Evolutionary conservation across 345 rosid species (phyloP).

Genomic region (Anastatica hierochuntica): DNA sequence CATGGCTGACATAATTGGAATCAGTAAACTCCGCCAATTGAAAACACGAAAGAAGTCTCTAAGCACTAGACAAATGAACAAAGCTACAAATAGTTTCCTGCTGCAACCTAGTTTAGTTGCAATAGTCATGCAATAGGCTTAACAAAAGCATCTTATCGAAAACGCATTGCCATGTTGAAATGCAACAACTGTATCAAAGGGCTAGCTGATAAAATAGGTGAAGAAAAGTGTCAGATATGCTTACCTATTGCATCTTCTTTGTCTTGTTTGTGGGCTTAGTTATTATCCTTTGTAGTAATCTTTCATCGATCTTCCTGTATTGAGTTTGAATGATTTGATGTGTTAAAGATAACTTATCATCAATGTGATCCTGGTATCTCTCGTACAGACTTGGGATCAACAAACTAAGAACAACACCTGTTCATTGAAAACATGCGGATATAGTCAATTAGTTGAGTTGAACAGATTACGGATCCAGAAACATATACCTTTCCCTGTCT

Average conservation of each 20-base stretch:
- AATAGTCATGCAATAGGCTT: background rate
- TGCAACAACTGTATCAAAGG: background rate
- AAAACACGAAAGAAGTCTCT: background rate
- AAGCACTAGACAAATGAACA: background rate
- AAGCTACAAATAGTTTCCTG: background rate
- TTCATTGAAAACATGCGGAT: conserved; percentile 8
- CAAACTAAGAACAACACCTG: conserved; percentile 66
- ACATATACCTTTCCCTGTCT: background rate
- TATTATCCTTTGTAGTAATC: conserved; percentile 36
- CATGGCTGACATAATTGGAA: no score
- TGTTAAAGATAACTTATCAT: conserved; percentile 48
- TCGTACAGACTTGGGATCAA: conserved; percentile 55
- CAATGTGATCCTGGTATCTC: conserved; percentile 58
- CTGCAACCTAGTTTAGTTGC: background rate
- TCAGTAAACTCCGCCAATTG: no score
- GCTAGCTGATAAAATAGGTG: background rate
- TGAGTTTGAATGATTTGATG: conserved; percentile 45
- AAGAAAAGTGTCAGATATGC: background rate
- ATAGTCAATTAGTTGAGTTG: background rate
- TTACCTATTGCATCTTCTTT: conserved; percentile 69
- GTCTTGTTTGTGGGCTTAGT: conserved; percentile 39
- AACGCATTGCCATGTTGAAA: background rate
- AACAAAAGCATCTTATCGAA: background rate
- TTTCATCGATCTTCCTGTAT: conserved; percentile 48
- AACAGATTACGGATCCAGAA: background rate